These are phyloP conservation scores for Mrakia gelida DNA, from an alignment of 768 basidiomycete species.

Conservation along the genomic window DNA sequence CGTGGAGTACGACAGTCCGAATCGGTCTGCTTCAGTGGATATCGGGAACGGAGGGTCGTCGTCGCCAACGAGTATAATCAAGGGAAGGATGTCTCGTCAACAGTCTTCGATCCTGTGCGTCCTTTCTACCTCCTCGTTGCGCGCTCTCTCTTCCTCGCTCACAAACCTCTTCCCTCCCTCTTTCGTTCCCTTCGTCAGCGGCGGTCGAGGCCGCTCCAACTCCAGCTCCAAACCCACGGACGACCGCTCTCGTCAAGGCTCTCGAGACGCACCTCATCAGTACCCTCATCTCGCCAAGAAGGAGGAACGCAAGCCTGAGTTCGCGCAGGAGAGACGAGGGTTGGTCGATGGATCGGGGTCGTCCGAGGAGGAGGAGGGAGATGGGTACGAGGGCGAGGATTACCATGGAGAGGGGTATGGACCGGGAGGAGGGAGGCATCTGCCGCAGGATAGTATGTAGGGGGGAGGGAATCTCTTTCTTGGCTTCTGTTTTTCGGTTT, in stretches of 20 bases:
- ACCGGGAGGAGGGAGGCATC: background rate
- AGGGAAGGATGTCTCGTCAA: background rate
- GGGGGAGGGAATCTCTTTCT: background rate
- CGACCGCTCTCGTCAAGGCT: background rate
- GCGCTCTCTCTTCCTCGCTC: background rate
- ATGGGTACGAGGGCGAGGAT: background rate
- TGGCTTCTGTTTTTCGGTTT: background rate
- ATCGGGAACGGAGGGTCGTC: background rate
- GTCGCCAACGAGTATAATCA: background rate
- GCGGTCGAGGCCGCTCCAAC: background rate
- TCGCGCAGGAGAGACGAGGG: conserved; percentile 11
- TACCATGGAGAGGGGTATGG: background rate
- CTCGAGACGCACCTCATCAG: background rate
- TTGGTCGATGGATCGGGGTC: conserved; percentile 3
- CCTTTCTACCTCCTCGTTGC: background rate
- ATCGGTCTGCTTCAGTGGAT: background rate
- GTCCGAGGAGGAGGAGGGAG: background rate
- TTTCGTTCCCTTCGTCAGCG: background rate
- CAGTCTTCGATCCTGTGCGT: background rate
- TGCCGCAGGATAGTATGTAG: background rate
- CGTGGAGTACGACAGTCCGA: background rate
- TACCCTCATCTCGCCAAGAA: conserved; percentile 26
- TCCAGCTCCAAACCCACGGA: background rate
- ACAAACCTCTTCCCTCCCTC: background rate
- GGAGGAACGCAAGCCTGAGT: conserved; percentile 17